phyloP scores from a whole-genome alignment of 306 rosid genomes.

The Luffa acutangula region DNA sequence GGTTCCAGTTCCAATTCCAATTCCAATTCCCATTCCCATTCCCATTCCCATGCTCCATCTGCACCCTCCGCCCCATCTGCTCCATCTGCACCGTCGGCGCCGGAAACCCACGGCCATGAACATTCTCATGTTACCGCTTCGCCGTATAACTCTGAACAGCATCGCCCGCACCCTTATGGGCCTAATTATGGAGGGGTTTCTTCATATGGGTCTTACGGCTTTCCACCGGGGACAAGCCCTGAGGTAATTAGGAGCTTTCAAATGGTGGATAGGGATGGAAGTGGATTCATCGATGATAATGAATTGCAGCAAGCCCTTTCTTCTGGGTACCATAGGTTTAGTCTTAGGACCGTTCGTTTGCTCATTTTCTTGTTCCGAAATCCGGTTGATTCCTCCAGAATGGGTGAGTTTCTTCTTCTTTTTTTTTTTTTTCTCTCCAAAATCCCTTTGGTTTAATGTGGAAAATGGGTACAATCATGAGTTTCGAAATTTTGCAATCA shows the following conservation, averaged over 20 bases:
- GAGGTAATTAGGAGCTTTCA: conserved; percentile 65
- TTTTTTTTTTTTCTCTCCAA: neutral
- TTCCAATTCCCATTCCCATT: conserved; percentile 21
- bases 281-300: conserved; percentile 67
- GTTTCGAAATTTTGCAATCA: neutral
- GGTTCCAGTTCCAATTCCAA: conserved; percentile 13
- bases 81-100: conserved; percentile 18
- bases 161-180: conserved; percentile 13
- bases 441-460: neutral
- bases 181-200: conserved; percentile 17
- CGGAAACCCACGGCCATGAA: neutral
- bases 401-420: conserved; percentile 29
- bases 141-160: neutral
- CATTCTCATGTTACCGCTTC: neutral
- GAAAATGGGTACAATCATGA: neutral
- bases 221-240: conserved; percentile 63
- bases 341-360: conserved; percentile 65
- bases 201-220: conserved; percentile 26
- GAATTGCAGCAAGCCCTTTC: conserved; percentile 84
- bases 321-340: conserved; percentile 53
- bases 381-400: conserved; percentile 30
- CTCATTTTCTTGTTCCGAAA: conserved; percentile 69
- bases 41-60: conserved; percentile 38
- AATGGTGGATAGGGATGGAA: conserved; percentile 68
- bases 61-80: conserved; percentile 24